Percentiles rank a stretch among this genome's conserved stretches.
phyloP scores from a whole-genome alignment of 768 basidiomycete species.

The Lactifluus echinatus region DNA sequence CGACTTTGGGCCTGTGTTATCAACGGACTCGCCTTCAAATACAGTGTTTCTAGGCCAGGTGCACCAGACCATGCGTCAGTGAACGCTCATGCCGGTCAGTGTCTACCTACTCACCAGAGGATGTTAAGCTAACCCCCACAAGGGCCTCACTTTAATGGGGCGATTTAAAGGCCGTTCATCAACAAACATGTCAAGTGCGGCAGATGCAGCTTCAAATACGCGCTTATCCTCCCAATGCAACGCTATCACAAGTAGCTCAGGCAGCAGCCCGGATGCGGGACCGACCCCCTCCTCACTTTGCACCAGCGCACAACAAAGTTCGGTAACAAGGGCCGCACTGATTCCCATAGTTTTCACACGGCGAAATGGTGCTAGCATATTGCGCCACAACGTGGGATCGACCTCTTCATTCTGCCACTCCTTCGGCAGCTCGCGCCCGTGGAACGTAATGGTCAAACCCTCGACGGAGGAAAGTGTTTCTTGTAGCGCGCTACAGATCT shows the following conservation, averaged over 20 bases:
- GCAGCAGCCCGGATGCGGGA: not conserved
- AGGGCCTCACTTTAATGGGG: not conserved
- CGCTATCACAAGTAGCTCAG: not conserved
- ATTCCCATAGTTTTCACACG: not conserved
- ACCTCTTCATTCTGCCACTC: not conserved
- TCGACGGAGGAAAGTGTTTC: not conserved
- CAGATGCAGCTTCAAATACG: not conserved
- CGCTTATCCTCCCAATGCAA: not conserved
- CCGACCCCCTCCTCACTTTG: not conserved
- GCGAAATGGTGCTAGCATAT: not conserved
- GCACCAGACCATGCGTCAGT: too few species aligned
- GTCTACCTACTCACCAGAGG: not conserved
- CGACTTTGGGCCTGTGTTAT: too few species aligned
- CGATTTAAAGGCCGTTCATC: not conserved
- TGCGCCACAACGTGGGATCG: not conserved
- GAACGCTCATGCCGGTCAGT: not conserved
- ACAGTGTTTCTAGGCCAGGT: too few species aligned
- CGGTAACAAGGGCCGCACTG: not conserved
- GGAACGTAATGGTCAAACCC: not conserved
- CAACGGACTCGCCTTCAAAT: too few species aligned
- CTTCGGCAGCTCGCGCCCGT: not conserved
- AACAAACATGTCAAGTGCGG: not conserved
- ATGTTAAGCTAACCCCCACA: not conserved
- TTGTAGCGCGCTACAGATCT: not conserved
- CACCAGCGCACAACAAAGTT: not conserved